These are phyloP conservation scores for Hypholoma sublateritium DNA, from an alignment of 768 basidiomycete genomes.

Conservation along the genomic window DNA sequence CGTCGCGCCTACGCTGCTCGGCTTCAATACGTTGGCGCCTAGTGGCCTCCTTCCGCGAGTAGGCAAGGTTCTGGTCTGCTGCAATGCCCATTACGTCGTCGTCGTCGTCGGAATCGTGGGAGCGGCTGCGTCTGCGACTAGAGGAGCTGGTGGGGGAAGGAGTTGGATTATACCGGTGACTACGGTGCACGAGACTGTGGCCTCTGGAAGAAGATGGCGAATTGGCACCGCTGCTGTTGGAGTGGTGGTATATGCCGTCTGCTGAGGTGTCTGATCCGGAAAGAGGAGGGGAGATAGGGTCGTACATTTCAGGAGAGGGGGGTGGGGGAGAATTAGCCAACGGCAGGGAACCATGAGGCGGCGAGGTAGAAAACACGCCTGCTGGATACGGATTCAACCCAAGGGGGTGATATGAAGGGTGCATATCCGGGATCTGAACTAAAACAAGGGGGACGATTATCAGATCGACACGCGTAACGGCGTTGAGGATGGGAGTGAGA, in stretches of 20 bases:
- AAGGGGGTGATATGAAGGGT: conserved; percentile 39
- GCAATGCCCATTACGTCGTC: conserved; percentile 56
- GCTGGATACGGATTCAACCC: conserved; percentile 66
- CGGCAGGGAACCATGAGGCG: conserved; percentile 71
- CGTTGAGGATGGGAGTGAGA: conserved; percentile 37
- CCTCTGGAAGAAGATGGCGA: conserved; percentile 79
- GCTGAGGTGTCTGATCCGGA: conserved; percentile 89
- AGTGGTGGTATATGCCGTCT: conserved; percentile 79
- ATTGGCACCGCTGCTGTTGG: conserved; percentile 75
- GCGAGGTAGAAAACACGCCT: conserved; percentile 54
- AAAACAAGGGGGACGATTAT: conserved; percentile 51
- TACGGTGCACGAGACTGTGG: conserved; percentile 74
- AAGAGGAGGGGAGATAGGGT: conserved; percentile 81
- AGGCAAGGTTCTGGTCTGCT: conserved; percentile 64
- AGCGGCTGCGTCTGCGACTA: conserved; percentile 65
- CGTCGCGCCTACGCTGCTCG: conserved; percentile 87
- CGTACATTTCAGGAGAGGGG: conserved; percentile 78
- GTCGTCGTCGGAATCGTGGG: conserved; percentile 77
- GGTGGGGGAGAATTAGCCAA: conserved; percentile 73
- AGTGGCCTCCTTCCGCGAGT: conserved; percentile 82
- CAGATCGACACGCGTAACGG: conserved; percentile 55
- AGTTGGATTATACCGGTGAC: conserved; percentile 76
- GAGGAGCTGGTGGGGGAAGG: conserved; percentile 80
- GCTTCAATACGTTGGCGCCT: conserved; percentile 84
- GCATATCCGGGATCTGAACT: conserved; percentile 68